phyloP scores from a whole-genome alignment of 2,329 filamentous ascomycete species.

The Aspergillus bombycis region DNA sequence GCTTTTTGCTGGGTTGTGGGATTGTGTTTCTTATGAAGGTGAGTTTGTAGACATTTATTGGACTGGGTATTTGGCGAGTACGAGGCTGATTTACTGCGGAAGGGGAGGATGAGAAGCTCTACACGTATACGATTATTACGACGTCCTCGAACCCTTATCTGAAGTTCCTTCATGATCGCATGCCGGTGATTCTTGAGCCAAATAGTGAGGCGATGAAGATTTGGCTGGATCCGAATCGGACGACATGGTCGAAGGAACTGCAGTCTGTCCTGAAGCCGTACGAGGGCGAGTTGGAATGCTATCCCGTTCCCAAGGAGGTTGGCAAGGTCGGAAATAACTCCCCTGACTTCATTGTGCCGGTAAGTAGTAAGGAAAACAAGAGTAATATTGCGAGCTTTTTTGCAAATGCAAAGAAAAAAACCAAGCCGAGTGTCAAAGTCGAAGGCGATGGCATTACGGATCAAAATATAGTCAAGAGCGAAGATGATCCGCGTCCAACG shows the following conservation, averaged over 20 bases:
- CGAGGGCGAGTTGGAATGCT: conserved; percentile 76
- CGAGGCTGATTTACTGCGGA: background rate
- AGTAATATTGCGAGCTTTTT: conserved; percentile 95
- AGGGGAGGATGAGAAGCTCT: conserved; percentile 70
- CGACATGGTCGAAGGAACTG: conserved; percentile 76
- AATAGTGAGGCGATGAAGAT: conserved; percentile 68
- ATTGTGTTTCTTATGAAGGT: conserved; percentile 81
- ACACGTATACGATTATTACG: conserved; percentile 93
- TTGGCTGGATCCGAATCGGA: conserved; percentile 76
- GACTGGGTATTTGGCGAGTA: background rate
- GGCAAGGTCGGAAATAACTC: conserved; percentile 95
- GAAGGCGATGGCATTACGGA: conserved; percentile 6
- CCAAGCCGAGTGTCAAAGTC: conserved; percentile 30
- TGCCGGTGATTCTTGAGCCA: conserved; percentile 89
- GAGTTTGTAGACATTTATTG: conserved; percentile 11
- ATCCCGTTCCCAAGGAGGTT: conserved; percentile 84
- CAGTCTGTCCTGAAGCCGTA: conserved; percentile 81
- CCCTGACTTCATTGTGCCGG: conserved; percentile 76
- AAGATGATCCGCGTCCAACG: conserved; percentile 40
- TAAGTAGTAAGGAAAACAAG: conserved; percentile 86
- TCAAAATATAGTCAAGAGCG: conserved; percentile 9
- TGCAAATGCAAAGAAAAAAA: conserved; percentile 54
- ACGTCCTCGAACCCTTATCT: conserved; percentile 83
- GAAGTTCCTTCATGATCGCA: conserved; percentile 86
- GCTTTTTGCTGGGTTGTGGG: conserved; percentile 91